Conservation (phyloP, 768 basidiomycete genomes). For the Mycena albidolilacea region DNA sequence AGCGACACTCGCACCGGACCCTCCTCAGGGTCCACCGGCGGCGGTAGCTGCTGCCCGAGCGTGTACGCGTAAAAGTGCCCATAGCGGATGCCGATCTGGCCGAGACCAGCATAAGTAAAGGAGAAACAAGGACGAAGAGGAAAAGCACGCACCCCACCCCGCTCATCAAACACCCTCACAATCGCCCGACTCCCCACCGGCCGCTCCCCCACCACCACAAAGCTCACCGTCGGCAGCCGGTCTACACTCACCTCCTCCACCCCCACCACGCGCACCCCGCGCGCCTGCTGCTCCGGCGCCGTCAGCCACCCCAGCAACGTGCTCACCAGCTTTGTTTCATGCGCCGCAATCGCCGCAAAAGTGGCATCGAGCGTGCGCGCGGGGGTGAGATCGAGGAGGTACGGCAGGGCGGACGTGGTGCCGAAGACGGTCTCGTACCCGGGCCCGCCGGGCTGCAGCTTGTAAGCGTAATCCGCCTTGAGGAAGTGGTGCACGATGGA, state of each 20-base stretch:
- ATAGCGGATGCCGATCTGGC: slow-evolving; percentile 83
- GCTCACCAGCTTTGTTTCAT: slow-evolving; percentile 73
- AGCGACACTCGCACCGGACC: slow-evolving; percentile 83
- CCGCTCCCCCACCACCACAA: slow-evolving; percentile 74
- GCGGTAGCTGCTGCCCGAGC: slow-evolving; percentile 65
- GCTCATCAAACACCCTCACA: slow-evolving; percentile 75
- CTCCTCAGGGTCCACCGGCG: slow-evolving; percentile 72
- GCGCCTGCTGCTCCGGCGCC: slow-evolving; percentile 59
- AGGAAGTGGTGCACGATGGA: slow-evolving; percentile 84
- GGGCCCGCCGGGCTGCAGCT: slow-evolving; percentile 81
- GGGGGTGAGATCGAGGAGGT: slow-evolving; percentile 74
- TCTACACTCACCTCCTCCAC: slow-evolving; percentile 58
- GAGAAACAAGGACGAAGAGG: neutral
- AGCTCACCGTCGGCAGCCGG: slow-evolving; percentile 79
- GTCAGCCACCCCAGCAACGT: slow-evolving; percentile 71
- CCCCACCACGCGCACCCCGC: slow-evolving; percentile 81
- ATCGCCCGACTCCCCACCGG: slow-evolving; percentile 73
- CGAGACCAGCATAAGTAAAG: slow-evolving; percentile 11
- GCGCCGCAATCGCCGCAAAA: slow-evolving; percentile 69
- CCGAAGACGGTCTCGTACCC: slow-evolving; percentile 81
- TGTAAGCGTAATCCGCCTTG: slow-evolving; percentile 61
- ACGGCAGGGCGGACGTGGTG: slow-evolving; percentile 71
- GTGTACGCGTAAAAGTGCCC: slow-evolving; percentile 87
- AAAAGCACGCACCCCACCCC: slow-evolving; percentile 66
- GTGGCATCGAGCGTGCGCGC: slow-evolving; percentile 61